These are phyloP conservation scores for Pyrenochaeta sp. DNA, from an alignment of 2,329 filamentous ascomycete genomes.

Conservation along the genomic window DNA sequence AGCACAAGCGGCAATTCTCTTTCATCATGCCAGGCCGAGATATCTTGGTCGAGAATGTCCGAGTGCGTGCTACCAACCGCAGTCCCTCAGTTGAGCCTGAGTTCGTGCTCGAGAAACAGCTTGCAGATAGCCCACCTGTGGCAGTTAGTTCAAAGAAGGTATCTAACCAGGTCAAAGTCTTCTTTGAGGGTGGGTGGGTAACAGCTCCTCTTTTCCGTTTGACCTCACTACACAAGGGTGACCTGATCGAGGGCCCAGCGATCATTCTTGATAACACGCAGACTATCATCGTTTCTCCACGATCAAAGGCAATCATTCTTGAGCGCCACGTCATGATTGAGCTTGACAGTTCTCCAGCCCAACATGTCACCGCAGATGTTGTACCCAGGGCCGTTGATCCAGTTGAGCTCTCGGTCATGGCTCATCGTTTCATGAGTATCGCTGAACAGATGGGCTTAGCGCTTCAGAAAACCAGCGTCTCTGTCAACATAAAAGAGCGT, in stretches of 20 bases:
- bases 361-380: not conserved
- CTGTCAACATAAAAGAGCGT: constrained; percentile 35
- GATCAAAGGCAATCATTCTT: constrained; percentile 46
- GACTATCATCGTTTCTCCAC: constrained; percentile 53
- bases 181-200: constrained; percentile 30
- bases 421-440: constrained; percentile 35
- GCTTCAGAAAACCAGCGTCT: constrained; percentile 31
- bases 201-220: constrained; percentile 33
- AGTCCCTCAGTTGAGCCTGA: constrained; percentile 14
- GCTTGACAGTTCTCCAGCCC: constrained; percentile 6
- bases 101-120: constrained; percentile 24
- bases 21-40: constrained; percentile 50
- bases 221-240: constrained; percentile 20
- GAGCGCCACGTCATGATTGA: constrained; percentile 52
- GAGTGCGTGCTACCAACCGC: constrained; percentile 48
- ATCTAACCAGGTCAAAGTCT: constrained; percentile 17
- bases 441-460: constrained; percentile 35
- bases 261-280: constrained; percentile 53
- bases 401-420: constrained; percentile 14
- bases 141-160: constrained; percentile 10
- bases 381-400: constrained; percentile 7
- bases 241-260: constrained; percentile 35
- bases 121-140: constrained; percentile 6
- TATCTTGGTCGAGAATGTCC: constrained; percentile 54
- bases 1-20: constrained; percentile 54